These are phyloP conservation scores for Panus rudis DNA, from an alignment of 768 basidiomycete genomes.

Conservation along the genomic window DNA sequence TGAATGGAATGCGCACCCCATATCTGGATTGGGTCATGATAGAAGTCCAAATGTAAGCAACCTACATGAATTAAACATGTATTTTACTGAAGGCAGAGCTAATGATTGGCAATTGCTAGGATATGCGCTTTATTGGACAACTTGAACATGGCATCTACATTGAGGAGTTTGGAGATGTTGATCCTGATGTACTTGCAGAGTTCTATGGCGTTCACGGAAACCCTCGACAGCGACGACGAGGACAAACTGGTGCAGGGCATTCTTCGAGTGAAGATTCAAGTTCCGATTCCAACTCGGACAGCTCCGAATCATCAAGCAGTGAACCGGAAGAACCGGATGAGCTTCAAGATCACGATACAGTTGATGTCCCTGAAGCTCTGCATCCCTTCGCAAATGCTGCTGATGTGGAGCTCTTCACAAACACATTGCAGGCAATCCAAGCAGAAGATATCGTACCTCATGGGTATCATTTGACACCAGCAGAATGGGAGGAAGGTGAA, in stretches of 20 bases:
- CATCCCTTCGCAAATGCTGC: too few relatives aligned
- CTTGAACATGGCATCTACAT: slow-evolving; percentile 11
- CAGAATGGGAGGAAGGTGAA: slow-evolving; percentile 6
- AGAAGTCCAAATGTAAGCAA: slow-evolving; percentile 14
- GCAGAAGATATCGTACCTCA: slow-evolving; percentile 2
- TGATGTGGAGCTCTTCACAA: too few relatives aligned
- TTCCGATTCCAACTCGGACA: too few relatives aligned
- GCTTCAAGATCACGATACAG: too few relatives aligned
- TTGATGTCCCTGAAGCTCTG: too few relatives aligned
- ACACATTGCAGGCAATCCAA: too few relatives aligned
- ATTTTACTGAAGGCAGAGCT: neutral
- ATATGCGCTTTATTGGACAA: slow-evolving; percentile 13
- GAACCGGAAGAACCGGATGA: too few relatives aligned
- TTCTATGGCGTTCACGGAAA: slow-evolving; percentile 11
- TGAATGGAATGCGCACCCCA: slow-evolving; percentile 35
- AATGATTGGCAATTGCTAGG: slow-evolving; percentile 10
- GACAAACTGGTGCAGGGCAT: slow-evolving; percentile 10
- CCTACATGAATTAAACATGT: neutral
- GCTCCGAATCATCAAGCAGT: too few relatives aligned
- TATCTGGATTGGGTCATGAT: slow-evolving; percentile 22
- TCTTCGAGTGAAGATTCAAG: neutral
- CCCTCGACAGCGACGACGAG: neutral
- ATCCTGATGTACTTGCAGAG: slow-evolving; percentile 11
- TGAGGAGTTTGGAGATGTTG: slow-evolving; percentile 9
- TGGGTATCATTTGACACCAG: neutral